A percentile compares a stretch with the other conserved stretches of the same genome.
Evolutionary conservation across 2,329 filamentous ascomycete species (phyloP).

Genomic region (Atkinsonella hypoxylon): DNA sequence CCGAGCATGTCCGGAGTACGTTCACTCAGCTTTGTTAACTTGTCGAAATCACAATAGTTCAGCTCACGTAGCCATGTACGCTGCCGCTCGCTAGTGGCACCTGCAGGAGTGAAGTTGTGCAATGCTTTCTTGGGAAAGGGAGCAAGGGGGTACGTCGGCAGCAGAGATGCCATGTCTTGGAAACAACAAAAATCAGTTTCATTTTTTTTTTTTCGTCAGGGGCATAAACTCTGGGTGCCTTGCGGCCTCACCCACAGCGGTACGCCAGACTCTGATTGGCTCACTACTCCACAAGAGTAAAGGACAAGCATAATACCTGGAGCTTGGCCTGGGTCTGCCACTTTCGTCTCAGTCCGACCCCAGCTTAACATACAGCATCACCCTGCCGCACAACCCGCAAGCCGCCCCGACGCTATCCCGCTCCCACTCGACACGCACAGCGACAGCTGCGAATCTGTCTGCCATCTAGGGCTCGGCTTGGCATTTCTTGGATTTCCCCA

Average conservation of each 20-base stretch:
- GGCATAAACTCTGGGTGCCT: slow-evolving; percentile 21
- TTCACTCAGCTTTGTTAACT: no score
- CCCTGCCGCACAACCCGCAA: background rate
- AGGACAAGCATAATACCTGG: slow-evolving; percentile 10
- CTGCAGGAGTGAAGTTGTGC: no score
- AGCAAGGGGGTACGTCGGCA: no score
- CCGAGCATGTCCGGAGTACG: no score
- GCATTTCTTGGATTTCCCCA: slow-evolving; percentile 10
- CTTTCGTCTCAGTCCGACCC: background rate
- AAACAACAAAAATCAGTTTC: no score
- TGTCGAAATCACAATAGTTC: no score
- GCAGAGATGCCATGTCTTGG: no score
- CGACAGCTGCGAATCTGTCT: background rate
- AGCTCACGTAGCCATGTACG: no score
- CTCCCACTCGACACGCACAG: background rate
- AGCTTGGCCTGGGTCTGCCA: slow-evolving; percentile 9
- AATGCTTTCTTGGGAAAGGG: no score
- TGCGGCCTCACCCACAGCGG: slow-evolving; percentile 20
- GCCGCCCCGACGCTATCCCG: background rate
- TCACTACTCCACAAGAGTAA: slow-evolving; percentile 5
- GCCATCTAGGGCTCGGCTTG: slow-evolving; percentile 7
- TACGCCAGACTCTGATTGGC: slow-evolving; percentile 17
- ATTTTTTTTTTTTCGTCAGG: slow-evolving; percentile 3
- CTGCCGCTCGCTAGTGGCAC: no score
- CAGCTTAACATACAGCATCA: background rate